Evolutionary conservation across 2,329 filamentous ascomycete genomes (phyloP), one percentile per base, ranked within the genome.

Genomic region (Dothiorella sarmentorum): DNA sequence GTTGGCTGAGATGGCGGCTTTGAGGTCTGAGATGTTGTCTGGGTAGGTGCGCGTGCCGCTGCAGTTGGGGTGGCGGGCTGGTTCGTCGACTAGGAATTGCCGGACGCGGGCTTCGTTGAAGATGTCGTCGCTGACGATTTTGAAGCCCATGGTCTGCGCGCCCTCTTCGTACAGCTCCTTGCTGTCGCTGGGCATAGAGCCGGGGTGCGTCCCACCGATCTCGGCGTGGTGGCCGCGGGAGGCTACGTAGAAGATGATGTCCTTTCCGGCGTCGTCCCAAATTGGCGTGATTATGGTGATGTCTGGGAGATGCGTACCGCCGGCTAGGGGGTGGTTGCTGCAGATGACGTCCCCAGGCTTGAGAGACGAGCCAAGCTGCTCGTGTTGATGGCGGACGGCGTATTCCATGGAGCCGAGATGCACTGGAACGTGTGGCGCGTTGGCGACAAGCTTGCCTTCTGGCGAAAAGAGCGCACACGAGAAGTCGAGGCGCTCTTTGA

Each of bases 101-200:
- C 63, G 62, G 2, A 75, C 63, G 0, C 71, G 67, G 5, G 68
- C 63, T 37, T 75, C 73, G 18, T 71, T 66, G 51, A 76, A 76
- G 9, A 69, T 59, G 22, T 72, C 71, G 13, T 67, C 65, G 7
- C 69, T 40, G 17, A 65, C 61, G 11, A 66, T 57, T 24, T 60
- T 60, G 29, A 62, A 59, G 7, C 59, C 62, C 22, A 60, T 69
- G 29, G 78, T 73, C 10, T 69, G 72, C 31, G 74, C 69, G 4
- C 77, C 77, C 57, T 79, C 77, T 60, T 79, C 72, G 73, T 74
- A 78, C 3, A 78, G 63, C 61, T 73, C 69, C 9, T 66, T 74
- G 7, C 70, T 73, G 33, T 76, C 72, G 3, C 76, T 73, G 62
- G 73, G 73, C 76, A 78, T 78, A 4, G 71, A 73, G 3, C 70